A percentile compares a stretch with the other conserved stretches of the same genome.
Evolutionary conservation across 148 eudicot species (phyloP).

Genomic region (Rhododendron kiyosumense): DNA sequence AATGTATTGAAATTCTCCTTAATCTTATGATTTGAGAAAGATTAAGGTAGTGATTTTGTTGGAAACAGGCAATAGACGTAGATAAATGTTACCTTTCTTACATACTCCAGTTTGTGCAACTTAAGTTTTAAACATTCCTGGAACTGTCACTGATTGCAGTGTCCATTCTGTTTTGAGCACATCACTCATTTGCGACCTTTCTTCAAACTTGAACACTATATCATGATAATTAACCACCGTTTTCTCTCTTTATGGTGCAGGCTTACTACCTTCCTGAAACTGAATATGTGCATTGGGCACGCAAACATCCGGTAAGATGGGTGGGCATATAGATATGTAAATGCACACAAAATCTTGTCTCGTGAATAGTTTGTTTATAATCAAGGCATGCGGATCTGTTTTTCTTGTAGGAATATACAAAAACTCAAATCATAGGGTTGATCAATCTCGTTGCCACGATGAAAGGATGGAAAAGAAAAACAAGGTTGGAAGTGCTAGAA

Average conservation of each 20-base stretch:
- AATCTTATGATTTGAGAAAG: neutral
- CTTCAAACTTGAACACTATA: neutral
- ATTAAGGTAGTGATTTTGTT: neutral
- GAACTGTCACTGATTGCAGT: neutral
- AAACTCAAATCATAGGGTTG: slow-evolving; percentile 71
- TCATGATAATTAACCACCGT: neutral
- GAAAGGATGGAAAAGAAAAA: slow-evolving; percentile 96
- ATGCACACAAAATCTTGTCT: neutral
- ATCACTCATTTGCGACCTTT: neutral
- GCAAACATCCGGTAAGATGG: slow-evolving; percentile 73
- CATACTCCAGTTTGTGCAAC: neutral
- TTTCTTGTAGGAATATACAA: slow-evolving; percentile 65
- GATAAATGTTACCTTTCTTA: neutral
- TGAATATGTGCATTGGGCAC: slow-evolving; percentile 89
- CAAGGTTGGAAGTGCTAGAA: slow-evolving; percentile 75
- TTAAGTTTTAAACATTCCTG: neutral
- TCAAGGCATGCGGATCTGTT: neutral
- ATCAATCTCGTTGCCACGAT: slow-evolving; percentile 85
- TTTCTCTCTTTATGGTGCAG: slow-evolving; percentile 30
- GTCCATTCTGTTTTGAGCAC: neutral
- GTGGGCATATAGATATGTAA: neutral
- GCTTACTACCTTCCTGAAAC: slow-evolving; percentile 98
- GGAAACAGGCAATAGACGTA: neutral
- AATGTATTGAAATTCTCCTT: neutral
- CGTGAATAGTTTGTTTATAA: neutral